Percentiles rank a stretch among this genome's conserved stretches.
These are phyloP conservation scores for Rhodotorula sp. DNA, from an alignment of 1,284 basidiomycete genomes.

Conservation along the genomic window DNA sequence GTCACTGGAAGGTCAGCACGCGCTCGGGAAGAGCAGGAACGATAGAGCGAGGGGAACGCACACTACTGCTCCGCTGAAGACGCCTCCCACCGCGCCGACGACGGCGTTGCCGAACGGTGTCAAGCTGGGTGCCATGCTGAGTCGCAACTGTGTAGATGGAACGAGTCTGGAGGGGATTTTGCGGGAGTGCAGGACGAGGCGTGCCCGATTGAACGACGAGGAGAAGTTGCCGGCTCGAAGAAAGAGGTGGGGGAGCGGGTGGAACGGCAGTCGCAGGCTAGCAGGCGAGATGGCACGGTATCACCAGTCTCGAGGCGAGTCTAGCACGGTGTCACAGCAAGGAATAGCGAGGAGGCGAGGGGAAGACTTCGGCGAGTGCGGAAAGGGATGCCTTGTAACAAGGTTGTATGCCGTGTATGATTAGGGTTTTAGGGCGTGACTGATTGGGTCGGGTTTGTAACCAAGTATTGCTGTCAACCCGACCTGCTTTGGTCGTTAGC, in stretches of 20 bases:
- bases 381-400: no score
- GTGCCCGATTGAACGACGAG: background rate
- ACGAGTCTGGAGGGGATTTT: background rate
- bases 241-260: background rate
- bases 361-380: no score
- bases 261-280: no score
- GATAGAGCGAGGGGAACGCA: conserved; percentile 54
- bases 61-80: conserved; percentile 76
- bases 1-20: background rate
- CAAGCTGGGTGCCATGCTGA: conserved; percentile 15
- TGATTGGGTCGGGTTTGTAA: no score
- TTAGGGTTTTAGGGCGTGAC: no score
- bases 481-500: no score
- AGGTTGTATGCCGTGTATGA: no score
- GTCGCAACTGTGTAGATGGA: background rate
- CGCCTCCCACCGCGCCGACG: conserved; percentile 90
- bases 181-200: background rate
- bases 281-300: no score
- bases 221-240: background rate
- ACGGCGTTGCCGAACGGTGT: conserved; percentile 87
- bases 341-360: no score
- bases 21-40: background rate
- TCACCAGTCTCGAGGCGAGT: no score
- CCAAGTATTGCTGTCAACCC: no score
- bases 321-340: no score